These are phyloP conservation scores for Hura crepitans DNA, from an alignment of 441 rosid species.

Conservation along the genomic window DNA sequence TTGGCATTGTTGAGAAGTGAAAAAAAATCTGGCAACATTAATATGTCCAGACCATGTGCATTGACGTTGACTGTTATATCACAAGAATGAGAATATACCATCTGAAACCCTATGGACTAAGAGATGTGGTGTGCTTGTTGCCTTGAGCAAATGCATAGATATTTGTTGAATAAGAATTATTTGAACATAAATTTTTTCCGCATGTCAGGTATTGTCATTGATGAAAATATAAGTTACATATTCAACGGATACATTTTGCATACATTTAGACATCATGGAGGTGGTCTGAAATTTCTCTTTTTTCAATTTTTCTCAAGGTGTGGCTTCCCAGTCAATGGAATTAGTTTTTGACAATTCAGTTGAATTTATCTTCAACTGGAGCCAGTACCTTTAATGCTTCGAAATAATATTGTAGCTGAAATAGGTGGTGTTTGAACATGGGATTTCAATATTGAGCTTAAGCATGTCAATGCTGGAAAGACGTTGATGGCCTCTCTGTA, in stretches of 20 bases:
- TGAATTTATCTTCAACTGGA: slow-evolving; percentile 1
- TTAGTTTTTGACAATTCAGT: not conserved
- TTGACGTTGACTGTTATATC: not conserved
- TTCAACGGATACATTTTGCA: not conserved
- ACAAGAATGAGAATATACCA: not conserved
- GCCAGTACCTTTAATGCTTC: not conserved
- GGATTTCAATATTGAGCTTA: slow-evolving; percentile 9
- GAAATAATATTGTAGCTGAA: not conserved
- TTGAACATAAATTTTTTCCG: no score
- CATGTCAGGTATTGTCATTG: no score
- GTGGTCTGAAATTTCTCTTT: not conserved
- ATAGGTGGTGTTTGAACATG: not conserved
- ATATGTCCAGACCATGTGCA: not conserved
- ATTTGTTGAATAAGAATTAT: not conserved
- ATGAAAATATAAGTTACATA: not conserved
- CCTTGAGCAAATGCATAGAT: not conserved
- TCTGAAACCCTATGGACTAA: no score
- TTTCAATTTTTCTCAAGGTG: slow-evolving; percentile 8
- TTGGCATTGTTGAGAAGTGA: no score
- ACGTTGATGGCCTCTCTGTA: not conserved
- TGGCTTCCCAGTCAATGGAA: slow-evolving; percentile 3
- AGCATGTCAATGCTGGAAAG: no score
- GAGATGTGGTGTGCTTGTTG: no score
- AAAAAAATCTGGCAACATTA: no score
- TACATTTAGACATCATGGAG: not conserved